Conservation (phyloP, 2,329 filamentous ascomycete species). For the Herpomyces periplanetae region DNA sequence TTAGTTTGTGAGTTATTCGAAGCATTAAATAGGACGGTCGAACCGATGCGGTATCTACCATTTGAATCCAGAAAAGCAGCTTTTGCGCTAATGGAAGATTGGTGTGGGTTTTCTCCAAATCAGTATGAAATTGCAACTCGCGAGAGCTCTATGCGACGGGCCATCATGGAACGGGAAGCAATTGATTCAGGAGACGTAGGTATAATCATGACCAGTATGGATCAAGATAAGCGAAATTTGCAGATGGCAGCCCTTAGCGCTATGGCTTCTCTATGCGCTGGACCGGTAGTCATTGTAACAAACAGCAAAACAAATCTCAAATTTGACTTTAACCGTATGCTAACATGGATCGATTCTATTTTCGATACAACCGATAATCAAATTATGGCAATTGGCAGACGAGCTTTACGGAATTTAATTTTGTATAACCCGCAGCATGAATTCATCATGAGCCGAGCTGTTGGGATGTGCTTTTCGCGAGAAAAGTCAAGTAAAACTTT, state of each 20-base stretch:
- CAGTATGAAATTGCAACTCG: constrained; percentile 38
- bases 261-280: constrained; percentile 57
- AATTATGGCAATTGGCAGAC: constrained; percentile 54
- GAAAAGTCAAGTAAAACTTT: constrained; percentile 42
- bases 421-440: constrained; percentile 57
- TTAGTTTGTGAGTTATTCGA: constrained; percentile 74
- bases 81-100: constrained; percentile 90
- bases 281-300: constrained; percentile 46
- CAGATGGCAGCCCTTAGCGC: constrained; percentile 62
- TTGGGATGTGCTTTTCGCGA: constrained; percentile 61
- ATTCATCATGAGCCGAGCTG: constrained; percentile 53
- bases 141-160: constrained; percentile 56
- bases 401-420: constrained; percentile 59
- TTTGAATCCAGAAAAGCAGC: constrained; percentile 85
- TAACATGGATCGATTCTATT: constrained; percentile 78
- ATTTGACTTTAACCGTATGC: constrained; percentile 67
- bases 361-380: constrained; percentile 71
- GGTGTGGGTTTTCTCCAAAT: constrained; percentile 89
- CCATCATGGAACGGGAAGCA: constrained; percentile 34
- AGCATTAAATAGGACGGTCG: constrained; percentile 44
- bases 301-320: constrained; percentile 56
- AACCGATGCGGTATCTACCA: constrained; percentile 74
- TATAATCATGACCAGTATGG: constrained; percentile 52
- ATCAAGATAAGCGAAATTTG: constrained; percentile 80
- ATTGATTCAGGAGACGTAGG: constrained; percentile 31